phyloP scores from a whole-genome alignment of 2,329 filamentous ascomycete genomes.

The Chaetoscypha palmicola region DNA sequence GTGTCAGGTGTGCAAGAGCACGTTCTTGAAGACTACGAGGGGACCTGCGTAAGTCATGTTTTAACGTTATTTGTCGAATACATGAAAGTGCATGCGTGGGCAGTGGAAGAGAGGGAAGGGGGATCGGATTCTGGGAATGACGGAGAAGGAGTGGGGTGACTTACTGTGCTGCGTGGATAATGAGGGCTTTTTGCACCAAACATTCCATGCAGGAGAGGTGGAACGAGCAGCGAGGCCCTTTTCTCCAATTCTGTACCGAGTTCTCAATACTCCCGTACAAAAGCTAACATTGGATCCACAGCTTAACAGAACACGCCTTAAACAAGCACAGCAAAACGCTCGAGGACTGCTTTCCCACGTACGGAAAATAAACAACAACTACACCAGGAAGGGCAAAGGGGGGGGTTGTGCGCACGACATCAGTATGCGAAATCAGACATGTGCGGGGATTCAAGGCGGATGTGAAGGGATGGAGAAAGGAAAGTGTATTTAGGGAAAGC shows the following conservation, averaged over 20 bases:
- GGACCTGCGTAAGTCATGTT: constrained; percentile 62
- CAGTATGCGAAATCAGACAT: too few relatives aligned
- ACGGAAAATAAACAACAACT: constrained; percentile 25
- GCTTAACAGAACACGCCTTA: constrained; percentile 61
- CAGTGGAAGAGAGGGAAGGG: background rate
- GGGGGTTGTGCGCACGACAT: too few relatives aligned
- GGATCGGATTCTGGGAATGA: background rate
- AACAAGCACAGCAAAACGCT: constrained; percentile 74
- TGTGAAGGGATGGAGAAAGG: too few relatives aligned
- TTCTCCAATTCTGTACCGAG: too few relatives aligned
- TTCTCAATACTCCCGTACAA: background rate
- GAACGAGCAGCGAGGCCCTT: too few relatives aligned
- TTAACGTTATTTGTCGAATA: too few relatives aligned
- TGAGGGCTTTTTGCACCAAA: too few relatives aligned
- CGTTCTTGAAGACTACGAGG: constrained; percentile 72
- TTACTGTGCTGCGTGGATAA: too few relatives aligned
- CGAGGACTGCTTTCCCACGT: constrained; percentile 61
- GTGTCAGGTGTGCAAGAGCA: constrained; percentile 69
- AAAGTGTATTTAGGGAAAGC: too few relatives aligned
- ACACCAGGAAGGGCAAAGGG: too few relatives aligned
- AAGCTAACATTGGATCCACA: constrained; percentile 25
- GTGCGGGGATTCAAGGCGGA: too few relatives aligned
- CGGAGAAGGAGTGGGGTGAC: background rate
- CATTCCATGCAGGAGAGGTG: too few relatives aligned
- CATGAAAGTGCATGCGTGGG: background rate